phyloP scores from a whole-genome alignment of 257 asterid genomes.

The Penstemon barbatus region DNA sequence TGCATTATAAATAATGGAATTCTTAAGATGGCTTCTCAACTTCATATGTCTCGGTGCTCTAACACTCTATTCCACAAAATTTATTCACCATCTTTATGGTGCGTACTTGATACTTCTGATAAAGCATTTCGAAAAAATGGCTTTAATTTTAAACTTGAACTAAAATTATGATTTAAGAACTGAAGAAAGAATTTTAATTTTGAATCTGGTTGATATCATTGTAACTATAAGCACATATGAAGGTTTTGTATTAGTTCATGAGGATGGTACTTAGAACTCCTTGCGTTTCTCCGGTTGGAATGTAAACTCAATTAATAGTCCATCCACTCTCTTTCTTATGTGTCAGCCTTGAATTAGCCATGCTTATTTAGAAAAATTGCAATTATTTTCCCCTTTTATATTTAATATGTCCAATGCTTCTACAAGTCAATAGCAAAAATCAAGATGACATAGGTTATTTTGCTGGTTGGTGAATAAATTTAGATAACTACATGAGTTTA shows the following conservation, averaged over 20 bases:
- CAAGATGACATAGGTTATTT: not conserved
- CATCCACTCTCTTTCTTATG: not conserved
- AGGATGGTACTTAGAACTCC: not conserved
- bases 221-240: not conserved
- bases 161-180: not conserved
- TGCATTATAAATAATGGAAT: too few relatives aligned
- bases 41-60: too few relatives aligned
- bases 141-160: not conserved
- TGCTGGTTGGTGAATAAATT: not conserved
- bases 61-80: too few relatives aligned
- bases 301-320: not conserved
- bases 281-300: not conserved
- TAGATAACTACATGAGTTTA: constrained; percentile 10
- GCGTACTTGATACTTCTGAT: not conserved
- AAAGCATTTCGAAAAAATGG: too few relatives aligned
- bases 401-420: not conserved
- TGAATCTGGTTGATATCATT: not conserved
- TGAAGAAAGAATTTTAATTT: not conserved
- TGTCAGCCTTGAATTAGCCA: not conserved
- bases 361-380: not conserved
- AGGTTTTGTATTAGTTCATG: not conserved
- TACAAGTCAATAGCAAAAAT: not conserved
- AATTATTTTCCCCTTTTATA: too few relatives aligned
- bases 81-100: not conserved
- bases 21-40: too few relatives aligned